Conservation (phyloP, 2,329 filamentous ascomycete species). For the Neurospora crassa region DNA sequence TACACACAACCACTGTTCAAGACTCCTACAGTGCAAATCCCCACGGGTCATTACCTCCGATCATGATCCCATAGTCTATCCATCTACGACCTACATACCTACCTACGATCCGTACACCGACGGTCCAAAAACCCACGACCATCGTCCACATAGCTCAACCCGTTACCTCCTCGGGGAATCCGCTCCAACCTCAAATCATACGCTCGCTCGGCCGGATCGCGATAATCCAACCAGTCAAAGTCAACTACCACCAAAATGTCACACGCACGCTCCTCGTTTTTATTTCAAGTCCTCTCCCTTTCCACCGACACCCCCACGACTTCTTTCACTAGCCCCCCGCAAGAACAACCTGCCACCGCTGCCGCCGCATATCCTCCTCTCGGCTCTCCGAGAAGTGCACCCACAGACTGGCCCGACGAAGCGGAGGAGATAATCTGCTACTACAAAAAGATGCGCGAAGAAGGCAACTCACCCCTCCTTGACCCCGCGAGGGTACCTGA, state of each 20-base stretch:
- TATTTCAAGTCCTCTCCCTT: not conserved
- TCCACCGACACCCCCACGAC: not conserved
- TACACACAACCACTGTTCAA: not conserved
- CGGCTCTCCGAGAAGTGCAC: not conserved
- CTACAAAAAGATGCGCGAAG: not conserved
- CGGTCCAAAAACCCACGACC: not conserved
- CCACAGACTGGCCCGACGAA: not conserved
- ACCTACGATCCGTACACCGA: not conserved
- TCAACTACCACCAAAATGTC: not conserved
- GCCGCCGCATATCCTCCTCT: too few relatives aligned
- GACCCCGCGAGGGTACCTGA: not conserved
- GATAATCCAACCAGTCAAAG: not conserved
- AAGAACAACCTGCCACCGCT: not conserved
- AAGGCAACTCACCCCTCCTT: not conserved
- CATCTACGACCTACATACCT: not conserved
- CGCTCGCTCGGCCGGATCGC: not conserved
- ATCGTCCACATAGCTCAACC: not conserved
- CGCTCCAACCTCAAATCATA: not conserved
- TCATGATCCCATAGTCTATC: too few relatives aligned
- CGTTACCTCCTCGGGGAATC: not conserved
- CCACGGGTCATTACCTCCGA: too few relatives aligned
- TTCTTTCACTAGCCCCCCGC: not conserved
- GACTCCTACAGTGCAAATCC: not conserved
- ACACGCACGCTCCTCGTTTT: not conserved
- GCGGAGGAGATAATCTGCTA: not conserved